Conservation (phyloP, 2,329 filamentous ascomycete species). For the Juglanconis sp. region DNA sequence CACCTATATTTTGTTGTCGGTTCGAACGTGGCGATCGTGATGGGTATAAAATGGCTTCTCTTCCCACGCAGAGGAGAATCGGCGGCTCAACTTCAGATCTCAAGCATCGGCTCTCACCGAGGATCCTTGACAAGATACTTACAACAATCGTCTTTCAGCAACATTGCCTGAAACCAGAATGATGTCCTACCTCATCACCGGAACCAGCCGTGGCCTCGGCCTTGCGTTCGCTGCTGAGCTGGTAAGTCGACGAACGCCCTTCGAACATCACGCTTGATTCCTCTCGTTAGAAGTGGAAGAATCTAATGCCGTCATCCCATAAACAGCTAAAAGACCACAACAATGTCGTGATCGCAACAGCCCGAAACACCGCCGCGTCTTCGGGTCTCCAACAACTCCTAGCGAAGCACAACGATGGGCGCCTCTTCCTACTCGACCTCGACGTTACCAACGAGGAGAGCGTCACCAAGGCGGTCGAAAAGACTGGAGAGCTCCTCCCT, state of each 20-base stretch:
- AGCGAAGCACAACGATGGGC: conserved; percentile 4
- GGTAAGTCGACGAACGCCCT: neutral
- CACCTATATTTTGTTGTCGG: too few species aligned
- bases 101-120: too few species aligned
- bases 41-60: too few species aligned
- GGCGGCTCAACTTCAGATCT: too few species aligned
- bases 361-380: conserved; percentile 18
- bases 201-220: neutral
- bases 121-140: too few species aligned
- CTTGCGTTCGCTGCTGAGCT: neutral
- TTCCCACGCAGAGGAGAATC: too few species aligned
- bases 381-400: conserved; percentile 17
- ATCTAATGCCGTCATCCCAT: too few species aligned
- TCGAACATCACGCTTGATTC: neutral
- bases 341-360: conserved; percentile 23
- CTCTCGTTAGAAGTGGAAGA: too few species aligned
- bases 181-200: conserved; percentile 3
- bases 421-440: conserved; percentile 13
- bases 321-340: conserved; percentile 20
- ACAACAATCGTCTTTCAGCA: too few species aligned
- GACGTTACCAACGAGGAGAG: conserved; percentile 14
- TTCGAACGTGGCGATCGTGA: too few species aligned
- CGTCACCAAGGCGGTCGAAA: conserved; percentile 18
- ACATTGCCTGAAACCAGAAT: neutral
- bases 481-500: conserved; percentile 17